These are phyloP conservation scores for Oemleria cerasiformis DNA, from an alignment of 306 rosid genomes.

Conservation along the genomic window DNA sequence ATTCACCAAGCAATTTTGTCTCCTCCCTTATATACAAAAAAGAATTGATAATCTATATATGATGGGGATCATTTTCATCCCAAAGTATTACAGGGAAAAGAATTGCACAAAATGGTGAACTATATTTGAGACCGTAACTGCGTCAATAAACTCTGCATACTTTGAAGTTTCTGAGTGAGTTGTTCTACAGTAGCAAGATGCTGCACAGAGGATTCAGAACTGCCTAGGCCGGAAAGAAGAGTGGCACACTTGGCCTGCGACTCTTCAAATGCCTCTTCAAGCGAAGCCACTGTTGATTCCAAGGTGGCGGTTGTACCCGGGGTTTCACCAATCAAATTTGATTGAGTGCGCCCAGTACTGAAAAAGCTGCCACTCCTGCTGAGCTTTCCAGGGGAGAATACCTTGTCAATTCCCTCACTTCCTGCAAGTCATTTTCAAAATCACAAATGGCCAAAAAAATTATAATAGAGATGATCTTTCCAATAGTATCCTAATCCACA, in stretches of 20 bases:
- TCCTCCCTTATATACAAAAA: slow-evolving; percentile 45
- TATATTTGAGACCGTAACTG: slow-evolving; percentile 60
- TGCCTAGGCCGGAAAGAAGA: slow-evolving; percentile 38
- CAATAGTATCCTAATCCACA: background rate
- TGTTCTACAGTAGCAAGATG: slow-evolving; percentile 47
- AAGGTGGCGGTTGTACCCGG: slow-evolving; percentile 26
- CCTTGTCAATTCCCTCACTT: slow-evolving; percentile 80
- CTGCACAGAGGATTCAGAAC: slow-evolving; percentile 47
- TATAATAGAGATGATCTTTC: background rate
- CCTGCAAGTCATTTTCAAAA: slow-evolving; percentile 51
- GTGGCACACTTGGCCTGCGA: slow-evolving; percentile 57
- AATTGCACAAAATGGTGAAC: slow-evolving; percentile 8
- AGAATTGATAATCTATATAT: slow-evolving; percentile 38
- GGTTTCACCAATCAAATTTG: slow-evolving; percentile 42
- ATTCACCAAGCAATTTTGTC: slow-evolving; percentile 23
- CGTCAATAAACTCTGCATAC: slow-evolving; percentile 59
- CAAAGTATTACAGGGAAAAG: slow-evolving; percentile 27
- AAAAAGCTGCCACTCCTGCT: slow-evolving; percentile 49
- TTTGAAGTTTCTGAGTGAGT: slow-evolving; percentile 63
- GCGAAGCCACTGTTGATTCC: slow-evolving; percentile 62
- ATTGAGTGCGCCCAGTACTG: slow-evolving; percentile 50
- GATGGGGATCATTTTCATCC: slow-evolving; percentile 30
- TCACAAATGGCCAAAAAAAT: background rate
- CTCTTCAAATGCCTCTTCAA: slow-evolving; percentile 64
- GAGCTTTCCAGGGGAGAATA: slow-evolving; percentile 59